Evolutionary conservation across 78 protist species (phyloP).

Genomic region (Isochrysis galbana): DNA sequence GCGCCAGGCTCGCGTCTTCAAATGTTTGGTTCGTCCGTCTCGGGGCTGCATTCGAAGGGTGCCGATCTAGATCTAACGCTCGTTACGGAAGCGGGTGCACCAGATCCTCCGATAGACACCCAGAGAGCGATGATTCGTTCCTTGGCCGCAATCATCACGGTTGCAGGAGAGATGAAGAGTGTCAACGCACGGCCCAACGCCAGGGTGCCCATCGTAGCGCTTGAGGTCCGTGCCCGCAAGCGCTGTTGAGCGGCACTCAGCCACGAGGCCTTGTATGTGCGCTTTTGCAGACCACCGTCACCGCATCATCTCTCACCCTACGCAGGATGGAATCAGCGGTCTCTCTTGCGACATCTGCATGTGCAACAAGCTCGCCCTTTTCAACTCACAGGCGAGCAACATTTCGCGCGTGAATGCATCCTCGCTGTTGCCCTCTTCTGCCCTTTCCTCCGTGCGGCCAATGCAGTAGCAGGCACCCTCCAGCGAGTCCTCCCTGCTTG

Average conservation of each 20-base stretch:
- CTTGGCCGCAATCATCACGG: background rate
- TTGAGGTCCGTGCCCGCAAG: background rate
- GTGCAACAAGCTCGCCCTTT: background rate
- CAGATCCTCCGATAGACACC: background rate
- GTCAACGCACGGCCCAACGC: background rate
- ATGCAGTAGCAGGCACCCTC: no score
- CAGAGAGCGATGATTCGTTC: background rate
- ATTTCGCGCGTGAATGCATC: no score
- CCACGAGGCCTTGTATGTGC: no score
- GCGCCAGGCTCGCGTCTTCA: background rate
- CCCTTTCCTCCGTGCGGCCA: no score
- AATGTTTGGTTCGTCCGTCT: background rate
- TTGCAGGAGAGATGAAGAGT: background rate
- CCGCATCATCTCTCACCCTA: background rate
- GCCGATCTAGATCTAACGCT: background rate
- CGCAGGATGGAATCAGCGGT: background rate
- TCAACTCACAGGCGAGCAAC: background rate
- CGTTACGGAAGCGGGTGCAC: background rate
- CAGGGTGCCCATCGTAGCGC: background rate
- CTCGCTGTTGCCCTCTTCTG: no score
- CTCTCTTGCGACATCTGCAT: constrained; percentile 1
- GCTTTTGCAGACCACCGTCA: no score
- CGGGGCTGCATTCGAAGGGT: background rate
- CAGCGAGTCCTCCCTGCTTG: no score
- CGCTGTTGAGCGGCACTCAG: background rate